These are phyloP conservation scores for Aureobasidium sp. DNA, from an alignment of 2,329 filamentous ascomycete genomes.

Conservation along the genomic window DNA sequence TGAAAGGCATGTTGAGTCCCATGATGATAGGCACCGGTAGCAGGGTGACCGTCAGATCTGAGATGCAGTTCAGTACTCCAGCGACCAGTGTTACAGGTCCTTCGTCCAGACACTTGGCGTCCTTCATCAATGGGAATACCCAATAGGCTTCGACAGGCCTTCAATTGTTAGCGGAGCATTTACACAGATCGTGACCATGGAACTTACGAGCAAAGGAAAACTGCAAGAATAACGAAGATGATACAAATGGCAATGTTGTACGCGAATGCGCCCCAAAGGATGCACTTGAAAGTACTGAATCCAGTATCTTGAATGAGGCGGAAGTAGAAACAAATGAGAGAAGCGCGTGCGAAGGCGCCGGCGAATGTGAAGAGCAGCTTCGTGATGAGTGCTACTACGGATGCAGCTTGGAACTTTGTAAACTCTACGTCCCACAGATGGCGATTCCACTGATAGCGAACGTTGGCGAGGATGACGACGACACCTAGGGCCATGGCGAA, in stretches of 20 bases:
- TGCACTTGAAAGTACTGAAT: slow-evolving; percentile 33
- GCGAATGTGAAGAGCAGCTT: slow-evolving; percentile 38
- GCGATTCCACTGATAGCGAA: slow-evolving; percentile 36
- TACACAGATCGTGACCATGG: not conserved
- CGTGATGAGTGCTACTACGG: slow-evolving; percentile 36
- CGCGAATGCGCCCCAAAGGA: slow-evolving; percentile 33
- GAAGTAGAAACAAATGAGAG: slow-evolving; percentile 42
- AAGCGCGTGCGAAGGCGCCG: slow-evolving; percentile 38
- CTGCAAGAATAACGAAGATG: slow-evolving; percentile 30
- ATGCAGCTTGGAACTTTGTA: slow-evolving; percentile 21
- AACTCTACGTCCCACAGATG: slow-evolving; percentile 38
- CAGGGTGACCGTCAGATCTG: slow-evolving; percentile 37
- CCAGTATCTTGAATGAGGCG: slow-evolving; percentile 37
- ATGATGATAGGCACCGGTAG: slow-evolving; percentile 39
- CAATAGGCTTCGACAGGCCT: slow-evolving; percentile 39
- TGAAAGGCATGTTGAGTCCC: slow-evolving; percentile 36
- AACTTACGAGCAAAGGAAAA: slow-evolving; percentile 36
- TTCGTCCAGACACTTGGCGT: slow-evolving; percentile 36
- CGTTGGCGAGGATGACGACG: slow-evolving; percentile 37
- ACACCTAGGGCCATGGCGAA: slow-evolving; percentile 29
- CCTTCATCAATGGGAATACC: slow-evolving; percentile 28
- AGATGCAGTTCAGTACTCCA: slow-evolving; percentile 38
- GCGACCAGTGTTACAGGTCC: slow-evolving; percentile 32
- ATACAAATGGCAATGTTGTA: slow-evolving; percentile 34
- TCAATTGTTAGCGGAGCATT: slow-evolving; percentile 13